These are phyloP conservation scores for Raffaelea ambrosiae DNA, from an alignment of 2,329 filamentous ascomycete species.

Conservation along the genomic window DNA sequence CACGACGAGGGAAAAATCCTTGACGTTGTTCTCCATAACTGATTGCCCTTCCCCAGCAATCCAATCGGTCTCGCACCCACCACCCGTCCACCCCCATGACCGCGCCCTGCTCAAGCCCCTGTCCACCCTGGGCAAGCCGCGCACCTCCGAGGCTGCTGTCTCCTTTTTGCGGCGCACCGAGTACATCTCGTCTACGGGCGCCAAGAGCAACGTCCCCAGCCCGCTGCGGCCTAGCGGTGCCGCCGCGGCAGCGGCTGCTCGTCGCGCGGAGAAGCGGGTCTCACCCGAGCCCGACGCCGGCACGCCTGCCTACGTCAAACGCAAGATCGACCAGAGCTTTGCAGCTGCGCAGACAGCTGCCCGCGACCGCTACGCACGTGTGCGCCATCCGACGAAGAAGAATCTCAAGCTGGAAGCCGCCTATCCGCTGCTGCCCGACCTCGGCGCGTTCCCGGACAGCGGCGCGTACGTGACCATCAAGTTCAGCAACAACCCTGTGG, in stretches of 20 bases:
- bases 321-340: slow-evolving; percentile 57
- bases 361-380: slow-evolving; percentile 44
- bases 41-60: slow-evolving; percentile 50
- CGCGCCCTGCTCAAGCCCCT: slow-evolving; percentile 75
- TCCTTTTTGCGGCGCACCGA: slow-evolving; percentile 95
- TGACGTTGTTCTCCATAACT: neutral
- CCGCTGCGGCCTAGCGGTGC: slow-evolving; percentile 6
- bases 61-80: slow-evolving; percentile 64
- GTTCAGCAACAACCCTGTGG: slow-evolving; percentile 57
- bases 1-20: neutral
- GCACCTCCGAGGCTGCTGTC: slow-evolving; percentile 66
- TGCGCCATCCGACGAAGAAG: slow-evolving; percentile 52
- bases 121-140: slow-evolving; percentile 75
- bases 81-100: slow-evolving; percentile 73
- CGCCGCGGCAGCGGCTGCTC: slow-evolving; percentile 12
- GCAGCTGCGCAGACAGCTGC: slow-evolving; percentile 43
- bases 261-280: slow-evolving; percentile 32
- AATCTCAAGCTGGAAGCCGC: slow-evolving; percentile 51
- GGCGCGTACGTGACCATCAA: slow-evolving; percentile 63
- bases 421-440: slow-evolving; percentile 54
- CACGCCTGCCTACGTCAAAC: slow-evolving; percentile 58
- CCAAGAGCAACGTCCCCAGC: slow-evolving; percentile 27
- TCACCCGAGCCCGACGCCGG: slow-evolving; percentile 37
- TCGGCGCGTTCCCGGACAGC: slow-evolving; percentile 60
- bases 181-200: slow-evolving; percentile 66